Conservation (phyloP, 495 filamentous ascomycete genomes). For the Schizothecium vesticola region DNA sequence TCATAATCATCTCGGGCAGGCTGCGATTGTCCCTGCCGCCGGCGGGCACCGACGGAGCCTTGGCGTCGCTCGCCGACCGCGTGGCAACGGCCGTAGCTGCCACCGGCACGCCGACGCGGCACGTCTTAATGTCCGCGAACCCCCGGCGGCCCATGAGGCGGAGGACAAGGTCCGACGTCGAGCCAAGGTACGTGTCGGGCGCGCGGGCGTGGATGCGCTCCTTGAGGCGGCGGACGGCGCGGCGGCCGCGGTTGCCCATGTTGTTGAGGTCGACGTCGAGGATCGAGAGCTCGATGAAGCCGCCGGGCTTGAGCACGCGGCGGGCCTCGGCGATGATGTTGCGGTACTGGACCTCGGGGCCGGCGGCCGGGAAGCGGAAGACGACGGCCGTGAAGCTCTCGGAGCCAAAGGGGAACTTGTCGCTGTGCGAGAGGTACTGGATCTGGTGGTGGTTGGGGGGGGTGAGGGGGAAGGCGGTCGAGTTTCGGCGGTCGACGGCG, state of each 20-base stretch:
- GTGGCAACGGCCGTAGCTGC: slow-evolving; percentile 56
- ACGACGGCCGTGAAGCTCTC: slow-evolving; percentile 83
- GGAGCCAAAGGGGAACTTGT: slow-evolving; percentile 79
- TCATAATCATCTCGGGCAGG: slow-evolving; percentile 67
- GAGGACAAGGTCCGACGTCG: slow-evolving; percentile 72
- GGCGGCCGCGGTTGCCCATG: slow-evolving; percentile 71
- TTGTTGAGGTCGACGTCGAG: slow-evolving; percentile 84
- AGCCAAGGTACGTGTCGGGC: slow-evolving; percentile 60
- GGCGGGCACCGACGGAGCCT: slow-evolving; percentile 2
- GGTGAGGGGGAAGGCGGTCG: slow-evolving; percentile 47
- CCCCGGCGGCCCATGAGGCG: slow-evolving; percentile 70
- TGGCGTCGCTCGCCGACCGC: slow-evolving; percentile 26
- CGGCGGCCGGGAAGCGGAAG: slow-evolving; percentile 77
- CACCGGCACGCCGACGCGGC: slow-evolving; percentile 83
- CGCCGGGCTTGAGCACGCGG: slow-evolving; percentile 83
- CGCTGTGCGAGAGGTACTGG: slow-evolving; percentile 58
- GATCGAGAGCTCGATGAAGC: slow-evolving; percentile 81
- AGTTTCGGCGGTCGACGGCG: slow-evolving; percentile 29
- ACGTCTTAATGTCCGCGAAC: slow-evolving; percentile 79
- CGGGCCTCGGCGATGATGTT: slow-evolving; percentile 83
- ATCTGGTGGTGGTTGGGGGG: slow-evolving; percentile 84
- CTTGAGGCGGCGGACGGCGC: slow-evolving; percentile 72
- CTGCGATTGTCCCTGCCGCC: slow-evolving; percentile 48
- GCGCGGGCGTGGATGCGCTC: slow-evolving; percentile 59
- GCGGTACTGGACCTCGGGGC: slow-evolving; percentile 66